Evolutionary conservation across 2,329 filamentous ascomycete species (phyloP).

Genomic region (Polychaeton citri): DNA sequence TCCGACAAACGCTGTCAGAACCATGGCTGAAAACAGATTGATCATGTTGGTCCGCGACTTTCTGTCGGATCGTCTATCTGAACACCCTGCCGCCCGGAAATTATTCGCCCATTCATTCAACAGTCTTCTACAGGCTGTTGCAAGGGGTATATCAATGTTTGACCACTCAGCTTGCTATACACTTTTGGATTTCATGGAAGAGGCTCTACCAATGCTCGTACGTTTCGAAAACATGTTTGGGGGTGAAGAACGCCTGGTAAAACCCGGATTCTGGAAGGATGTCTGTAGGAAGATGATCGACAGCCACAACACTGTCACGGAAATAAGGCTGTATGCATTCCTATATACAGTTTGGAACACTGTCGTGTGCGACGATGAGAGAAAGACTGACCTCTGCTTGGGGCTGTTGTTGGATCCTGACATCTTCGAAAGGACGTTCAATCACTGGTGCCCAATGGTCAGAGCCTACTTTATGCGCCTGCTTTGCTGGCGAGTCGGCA

Average conservation of each 20-base stretch:
- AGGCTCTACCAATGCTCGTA: slow-evolving; percentile 55
- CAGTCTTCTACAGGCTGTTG: slow-evolving; percentile 57
- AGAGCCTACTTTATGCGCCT: slow-evolving; percentile 84
- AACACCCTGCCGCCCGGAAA: slow-evolving; percentile 43
- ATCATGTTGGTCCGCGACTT: slow-evolving; percentile 73
- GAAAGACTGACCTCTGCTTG: slow-evolving; percentile 58
- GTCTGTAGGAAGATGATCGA: slow-evolving; percentile 67
- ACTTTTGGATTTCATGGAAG: slow-evolving; percentile 82
- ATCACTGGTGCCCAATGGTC: slow-evolving; percentile 93
- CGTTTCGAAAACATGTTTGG: slow-evolving; percentile 41
- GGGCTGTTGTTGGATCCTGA: slow-evolving; percentile 63
- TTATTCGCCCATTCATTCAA: slow-evolving; percentile 68
- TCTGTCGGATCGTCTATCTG: slow-evolving; percentile 48
- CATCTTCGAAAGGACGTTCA: slow-evolving; percentile 71
- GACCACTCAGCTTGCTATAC: slow-evolving; percentile 77
- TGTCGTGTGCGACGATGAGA: slow-evolving; percentile 48
- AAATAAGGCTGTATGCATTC: slow-evolving; percentile 72
- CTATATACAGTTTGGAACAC: slow-evolving; percentile 69
- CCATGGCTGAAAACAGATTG: slow-evolving; percentile 80
- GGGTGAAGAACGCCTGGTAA: slow-evolving; percentile 39
- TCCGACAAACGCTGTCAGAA: slow-evolving; percentile 56
- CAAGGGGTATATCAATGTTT: slow-evolving; percentile 63
- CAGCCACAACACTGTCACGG: slow-evolving; percentile 79
- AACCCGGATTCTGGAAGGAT: slow-evolving; percentile 77
- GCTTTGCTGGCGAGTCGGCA: slow-evolving; percentile 76